These are phyloP conservation scores for Erysimum pusillum DNA, from an alignment of 441 rosid genomes.

Conservation along the genomic window DNA sequence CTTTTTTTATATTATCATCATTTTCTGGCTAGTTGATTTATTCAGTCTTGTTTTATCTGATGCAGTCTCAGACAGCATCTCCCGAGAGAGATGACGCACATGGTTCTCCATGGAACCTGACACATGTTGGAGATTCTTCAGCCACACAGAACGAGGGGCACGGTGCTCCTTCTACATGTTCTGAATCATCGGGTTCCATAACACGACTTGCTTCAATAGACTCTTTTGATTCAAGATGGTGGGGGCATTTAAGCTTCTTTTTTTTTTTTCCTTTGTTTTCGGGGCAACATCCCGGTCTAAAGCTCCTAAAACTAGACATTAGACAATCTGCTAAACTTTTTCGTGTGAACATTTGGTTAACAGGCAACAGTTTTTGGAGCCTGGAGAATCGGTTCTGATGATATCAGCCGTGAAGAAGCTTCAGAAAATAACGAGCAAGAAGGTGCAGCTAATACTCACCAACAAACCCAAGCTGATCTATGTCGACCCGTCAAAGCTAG, in stretches of 20 bases:
- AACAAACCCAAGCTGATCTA: slow-evolving; percentile 94
- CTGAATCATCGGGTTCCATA: slow-evolving; percentile 71
- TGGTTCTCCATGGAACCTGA: slow-evolving; percentile 79
- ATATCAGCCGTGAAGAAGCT: slow-evolving; percentile 96
- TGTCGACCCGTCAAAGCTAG: slow-evolving; percentile 90
- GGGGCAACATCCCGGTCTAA: neutral
- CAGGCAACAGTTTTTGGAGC: slow-evolving; percentile 99
- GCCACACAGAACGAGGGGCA: slow-evolving; percentile 64
- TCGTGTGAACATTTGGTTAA: slow-evolving; percentile 19
- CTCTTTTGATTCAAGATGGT: slow-evolving; percentile 98
- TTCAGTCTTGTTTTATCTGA: neutral
- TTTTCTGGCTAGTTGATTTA: slow-evolving; percentile 12
- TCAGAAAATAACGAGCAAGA: slow-evolving; percentile 91
- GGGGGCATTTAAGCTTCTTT: slow-evolving; percentile 34
- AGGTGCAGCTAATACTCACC: slow-evolving; percentile 98
- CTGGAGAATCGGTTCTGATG: slow-evolving; percentile 96
- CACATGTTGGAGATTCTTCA: slow-evolving; percentile 74
- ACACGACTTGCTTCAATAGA: slow-evolving; percentile 95
- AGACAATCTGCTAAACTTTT: slow-evolving; percentile 2
- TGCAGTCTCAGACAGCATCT: slow-evolving; percentile 66
- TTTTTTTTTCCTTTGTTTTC: slow-evolving; percentile 9
- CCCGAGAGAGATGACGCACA: slow-evolving; percentile 57
- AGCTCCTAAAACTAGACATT: neutral
- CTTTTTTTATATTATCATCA: neutral
- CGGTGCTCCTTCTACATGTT: slow-evolving; percentile 50